phyloP scores from a whole-genome alignment of 805 yeast species.

The Candida koratica region DNA sequence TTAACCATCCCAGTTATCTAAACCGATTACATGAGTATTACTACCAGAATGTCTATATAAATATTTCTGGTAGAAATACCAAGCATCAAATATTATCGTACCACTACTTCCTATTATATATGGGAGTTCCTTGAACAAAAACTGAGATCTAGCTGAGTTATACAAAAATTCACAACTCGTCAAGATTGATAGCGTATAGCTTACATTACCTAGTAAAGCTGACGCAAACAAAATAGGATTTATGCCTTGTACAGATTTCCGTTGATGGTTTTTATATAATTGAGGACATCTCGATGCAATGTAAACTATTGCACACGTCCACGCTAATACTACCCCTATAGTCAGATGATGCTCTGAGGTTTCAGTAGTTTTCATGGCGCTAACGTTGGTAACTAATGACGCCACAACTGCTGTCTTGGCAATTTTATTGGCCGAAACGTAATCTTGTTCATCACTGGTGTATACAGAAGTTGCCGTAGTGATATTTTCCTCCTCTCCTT shows the following conservation, averaged over 20 bases:
- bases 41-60: conserved; percentile 25
- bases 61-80: conserved; percentile 61
- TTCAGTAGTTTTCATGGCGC: conserved; percentile 14
- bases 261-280: conserved; percentile 63
- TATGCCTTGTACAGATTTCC: conserved; percentile 84
- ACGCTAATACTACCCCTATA: conserved; percentile 46
- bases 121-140: conserved; percentile 69
- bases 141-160: conserved; percentile 36
- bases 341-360: background rate
- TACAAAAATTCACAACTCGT: conserved; percentile 51
- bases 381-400: conserved; percentile 7
- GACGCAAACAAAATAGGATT: conserved; percentile 77
- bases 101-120: conserved; percentile 84
- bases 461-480: conserved; percentile 8
- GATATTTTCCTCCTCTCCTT: background rate
- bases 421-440: background rate
- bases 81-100: conserved; percentile 70
- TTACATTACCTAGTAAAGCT: conserved; percentile 72
- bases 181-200: conserved; percentile 73
- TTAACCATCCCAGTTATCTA: conserved; percentile 15
- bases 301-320: conserved; percentile 76
- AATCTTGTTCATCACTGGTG: conserved; percentile 10
- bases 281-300: conserved; percentile 83
- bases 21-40: conserved; percentile 18
- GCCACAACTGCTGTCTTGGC: conserved; percentile 11